These are phyloP conservation scores for Aureobasidium lini DNA, from an alignment of 2,329 filamentous ascomycete genomes.

Conservation along the genomic window DNA sequence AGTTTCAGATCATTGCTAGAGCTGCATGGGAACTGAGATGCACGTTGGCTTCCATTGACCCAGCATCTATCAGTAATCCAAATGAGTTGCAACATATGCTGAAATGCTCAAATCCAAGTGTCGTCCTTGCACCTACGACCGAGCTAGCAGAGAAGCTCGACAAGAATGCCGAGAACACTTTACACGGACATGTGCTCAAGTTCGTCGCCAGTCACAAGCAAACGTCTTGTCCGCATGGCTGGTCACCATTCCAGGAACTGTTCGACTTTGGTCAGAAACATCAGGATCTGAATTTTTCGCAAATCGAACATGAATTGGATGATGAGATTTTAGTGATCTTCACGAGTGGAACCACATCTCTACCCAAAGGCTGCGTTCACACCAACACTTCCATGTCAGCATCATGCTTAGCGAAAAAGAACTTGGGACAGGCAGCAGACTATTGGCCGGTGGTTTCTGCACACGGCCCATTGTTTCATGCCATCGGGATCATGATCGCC, in stretches of 20 bases:
- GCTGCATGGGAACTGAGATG: not conserved
- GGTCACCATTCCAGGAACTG: not conserved
- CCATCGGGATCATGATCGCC: constrained; percentile 23
- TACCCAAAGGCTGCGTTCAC: constrained; percentile 41
- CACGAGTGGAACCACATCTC: constrained; percentile 44
- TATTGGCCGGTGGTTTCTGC: constrained; percentile 22
- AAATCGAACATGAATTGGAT: not conserved
- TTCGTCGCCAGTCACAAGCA: not conserved
- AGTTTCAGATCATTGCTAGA: not conserved
- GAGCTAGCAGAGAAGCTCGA: not conserved
- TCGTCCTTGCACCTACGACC: not conserved
- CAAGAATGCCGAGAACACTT: not conserved
- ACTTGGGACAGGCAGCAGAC: constrained; percentile 23
- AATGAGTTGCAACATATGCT: not conserved
- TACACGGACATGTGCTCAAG: not conserved
- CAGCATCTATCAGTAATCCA: not conserved
- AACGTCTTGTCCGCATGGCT: not conserved
- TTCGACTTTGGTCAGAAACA: not conserved
- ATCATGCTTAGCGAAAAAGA: constrained; percentile 25
- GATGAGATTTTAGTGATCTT: constrained; percentile 34
- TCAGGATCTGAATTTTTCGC: not conserved
- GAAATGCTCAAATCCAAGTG: not conserved
- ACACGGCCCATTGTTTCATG: constrained; percentile 19
- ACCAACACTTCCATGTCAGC: constrained; percentile 28
- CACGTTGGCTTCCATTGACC: not conserved